Conservation (phyloP, 345 rosid genomes). For the Schrenkiella parvula region DNA sequence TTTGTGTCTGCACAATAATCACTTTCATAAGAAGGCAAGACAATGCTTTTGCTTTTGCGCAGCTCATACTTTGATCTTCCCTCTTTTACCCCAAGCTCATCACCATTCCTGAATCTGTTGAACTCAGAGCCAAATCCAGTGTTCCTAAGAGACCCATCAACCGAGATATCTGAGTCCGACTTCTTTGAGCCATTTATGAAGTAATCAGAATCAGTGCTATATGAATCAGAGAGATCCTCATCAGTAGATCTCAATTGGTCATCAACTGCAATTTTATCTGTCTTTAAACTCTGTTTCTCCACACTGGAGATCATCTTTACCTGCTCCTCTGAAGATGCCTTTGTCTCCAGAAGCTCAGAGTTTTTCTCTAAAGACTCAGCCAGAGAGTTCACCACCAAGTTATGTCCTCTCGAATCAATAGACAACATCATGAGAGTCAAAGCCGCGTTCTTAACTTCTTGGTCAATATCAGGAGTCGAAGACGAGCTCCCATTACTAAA, state of each 20-base stretch:
- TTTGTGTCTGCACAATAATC: slow-evolving; percentile 35
- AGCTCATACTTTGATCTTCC: slow-evolving; percentile 34
- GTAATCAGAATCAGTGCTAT: slow-evolving; percentile 62
- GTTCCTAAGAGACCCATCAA: slow-evolving; percentile 35
- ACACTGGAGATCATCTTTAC: slow-evolving; percentile 32
- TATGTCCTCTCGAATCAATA: slow-evolving; percentile 43
- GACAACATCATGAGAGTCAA: slow-evolving; percentile 64
- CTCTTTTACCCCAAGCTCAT: background rate
- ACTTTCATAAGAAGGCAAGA: slow-evolving; percentile 34
- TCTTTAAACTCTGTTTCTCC: slow-evolving; percentile 19
- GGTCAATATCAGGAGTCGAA: slow-evolving; percentile 50
- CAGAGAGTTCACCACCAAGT: slow-evolving; percentile 38
- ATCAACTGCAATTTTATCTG: slow-evolving; percentile 13
- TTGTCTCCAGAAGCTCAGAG: slow-evolving; percentile 55
- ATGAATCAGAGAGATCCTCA: slow-evolving; percentile 29
- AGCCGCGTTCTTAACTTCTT: slow-evolving; percentile 56
- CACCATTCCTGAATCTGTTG: slow-evolving; percentile 4
- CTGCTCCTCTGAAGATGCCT: slow-evolving; percentile 43
- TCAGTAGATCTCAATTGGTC: slow-evolving; percentile 33
- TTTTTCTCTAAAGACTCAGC: slow-evolving; percentile 64
- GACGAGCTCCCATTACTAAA: slow-evolving; percentile 20
- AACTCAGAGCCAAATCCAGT: slow-evolving; percentile 33
- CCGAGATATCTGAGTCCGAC: slow-evolving; percentile 46
- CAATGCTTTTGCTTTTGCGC: slow-evolving; percentile 39
- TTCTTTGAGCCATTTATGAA: slow-evolving; percentile 54